A percentile compares a stretch with the other conserved stretches of the same genome.
These are phyloP conservation scores for Wickerhamomyces sydowiorum DNA, from an alignment of 805 yeast genomes.

Conservation along the genomic window DNA sequence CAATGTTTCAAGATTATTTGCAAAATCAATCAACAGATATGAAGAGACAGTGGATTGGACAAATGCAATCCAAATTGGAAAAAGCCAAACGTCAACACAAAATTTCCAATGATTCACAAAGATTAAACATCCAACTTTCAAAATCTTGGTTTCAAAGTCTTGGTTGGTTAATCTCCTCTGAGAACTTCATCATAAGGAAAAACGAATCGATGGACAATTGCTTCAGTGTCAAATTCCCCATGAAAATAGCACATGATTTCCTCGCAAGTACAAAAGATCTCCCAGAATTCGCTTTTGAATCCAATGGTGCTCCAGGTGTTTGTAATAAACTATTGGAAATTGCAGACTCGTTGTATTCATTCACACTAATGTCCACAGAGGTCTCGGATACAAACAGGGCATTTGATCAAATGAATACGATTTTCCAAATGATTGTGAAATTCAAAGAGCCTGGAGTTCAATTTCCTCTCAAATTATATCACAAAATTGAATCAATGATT, in stretches of 20 bases:
- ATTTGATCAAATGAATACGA: constrained; percentile 11
- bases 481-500: neutral
- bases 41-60: constrained; percentile 17
- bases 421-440: constrained; percentile 14
- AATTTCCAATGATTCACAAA: constrained; percentile 16
- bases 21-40: constrained; percentile 10
- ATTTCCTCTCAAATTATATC: neutral
- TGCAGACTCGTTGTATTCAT: constrained; percentile 18
- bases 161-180: constrained; percentile 19
- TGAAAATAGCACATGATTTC: constrained; percentile 18
- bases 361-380: constrained; percentile 11
- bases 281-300: constrained; percentile 19
- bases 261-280: constrained; percentile 9
- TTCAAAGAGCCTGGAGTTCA: constrained; percentile 5
- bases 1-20: constrained; percentile 12
- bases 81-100: constrained; percentile 7
- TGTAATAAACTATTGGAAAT: constrained; percentile 17
- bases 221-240: constrained; percentile 15
- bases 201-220: constrained; percentile 9
- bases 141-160: constrained; percentile 20
- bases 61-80: constrained; percentile 16
- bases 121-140: constrained; percentile 16
- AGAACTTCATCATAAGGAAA: constrained; percentile 13
- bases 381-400: constrained; percentile 9
- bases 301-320: constrained; percentile 20